These are phyloP conservation scores for Sclerotinia minor DNA, from an alignment of 2,329 filamentous ascomycete species.

Conservation along the genomic window DNA sequence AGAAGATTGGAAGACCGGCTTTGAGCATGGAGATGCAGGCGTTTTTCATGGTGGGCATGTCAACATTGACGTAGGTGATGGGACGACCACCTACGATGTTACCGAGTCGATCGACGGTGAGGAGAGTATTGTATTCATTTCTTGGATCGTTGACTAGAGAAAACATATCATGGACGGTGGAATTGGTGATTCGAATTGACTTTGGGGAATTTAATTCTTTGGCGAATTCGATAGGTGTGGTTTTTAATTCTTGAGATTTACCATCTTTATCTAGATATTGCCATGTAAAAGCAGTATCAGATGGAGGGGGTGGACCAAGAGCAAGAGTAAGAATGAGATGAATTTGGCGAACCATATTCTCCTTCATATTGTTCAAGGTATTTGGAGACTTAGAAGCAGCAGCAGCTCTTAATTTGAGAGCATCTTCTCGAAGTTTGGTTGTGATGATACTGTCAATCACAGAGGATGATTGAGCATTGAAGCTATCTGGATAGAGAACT, in stretches of 20 bases:
- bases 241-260: constrained; percentile 60
- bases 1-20: constrained; percentile 80
- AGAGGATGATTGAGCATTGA: constrained; percentile 70
- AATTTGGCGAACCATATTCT: constrained; percentile 75
- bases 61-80: constrained; percentile 81
- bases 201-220: constrained; percentile 63
- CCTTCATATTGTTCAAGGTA: constrained; percentile 52
- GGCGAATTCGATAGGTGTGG: constrained; percentile 72
- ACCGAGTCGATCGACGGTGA: constrained; percentile 76
- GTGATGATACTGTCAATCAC: constrained; percentile 74
- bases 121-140: constrained; percentile 67
- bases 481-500: constrained; percentile 76
- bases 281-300: constrained; percentile 74
- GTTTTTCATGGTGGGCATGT: constrained; percentile 69
- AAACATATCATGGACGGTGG: constrained; percentile 68
- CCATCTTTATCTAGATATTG: constrained; percentile 71
- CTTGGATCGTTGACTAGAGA: constrained; percentile 85
- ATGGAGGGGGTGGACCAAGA: constrained; percentile 74
- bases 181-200: constrained; percentile 57
- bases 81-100: constrained; percentile 77
- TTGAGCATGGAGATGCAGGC: constrained; percentile 76
- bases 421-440: constrained; percentile 84
- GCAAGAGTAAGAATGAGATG: constrained; percentile 79
- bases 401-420: constrained; percentile 67
- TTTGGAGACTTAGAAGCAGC: constrained; percentile 38